Evolutionary conservation across 164 flowering plant species (phyloP).

Genomic region (Macadamia tetraphylla): DNA sequence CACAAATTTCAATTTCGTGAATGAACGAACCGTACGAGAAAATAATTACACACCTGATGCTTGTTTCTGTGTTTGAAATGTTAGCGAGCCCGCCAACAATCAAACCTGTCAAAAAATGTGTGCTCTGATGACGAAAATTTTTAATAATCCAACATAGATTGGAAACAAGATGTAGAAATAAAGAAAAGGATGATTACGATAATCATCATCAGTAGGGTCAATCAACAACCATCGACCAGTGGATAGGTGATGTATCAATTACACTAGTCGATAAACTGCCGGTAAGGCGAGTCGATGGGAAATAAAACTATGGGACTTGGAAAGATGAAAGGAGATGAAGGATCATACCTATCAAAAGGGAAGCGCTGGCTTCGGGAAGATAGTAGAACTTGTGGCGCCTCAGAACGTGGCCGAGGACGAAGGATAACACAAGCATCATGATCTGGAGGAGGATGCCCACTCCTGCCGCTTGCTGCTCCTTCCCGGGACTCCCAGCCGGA

Average conservation of each 20-base stretch:
- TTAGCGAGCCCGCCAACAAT: constrained; percentile 95
- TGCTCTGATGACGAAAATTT: not conserved
- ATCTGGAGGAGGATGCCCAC: constrained; percentile 97
- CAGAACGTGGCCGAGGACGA: constrained; percentile 91
- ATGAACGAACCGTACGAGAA: not conserved
- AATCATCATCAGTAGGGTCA: no score
- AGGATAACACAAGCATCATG: constrained; percentile 97
- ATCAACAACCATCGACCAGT: no score
- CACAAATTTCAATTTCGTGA: not conserved
- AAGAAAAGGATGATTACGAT: no score
- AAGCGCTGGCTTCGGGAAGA: constrained; percentile 98
- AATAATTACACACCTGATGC: constrained; percentile 48
- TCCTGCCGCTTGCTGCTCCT: constrained; percentile 97
- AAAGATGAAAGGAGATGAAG: not conserved
- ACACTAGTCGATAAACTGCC: constrained; percentile 1
- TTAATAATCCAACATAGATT: no score
- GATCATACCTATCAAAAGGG: constrained; percentile 78
- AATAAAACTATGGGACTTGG: not conserved
- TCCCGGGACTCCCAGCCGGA: constrained; percentile 45
- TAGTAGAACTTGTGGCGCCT: constrained; percentile 86
- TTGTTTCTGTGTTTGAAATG: constrained; percentile 79
- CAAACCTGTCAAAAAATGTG: constrained; percentile 45
- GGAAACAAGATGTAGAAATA: no score
- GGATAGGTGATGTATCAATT: not conserved
- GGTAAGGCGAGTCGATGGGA: not conserved